Evolutionary conservation across 2,329 filamentous ascomycete genomes (phyloP), one percentile per base, ranked within the genome.

Genomic region (Venturia oleaginea): DNA sequence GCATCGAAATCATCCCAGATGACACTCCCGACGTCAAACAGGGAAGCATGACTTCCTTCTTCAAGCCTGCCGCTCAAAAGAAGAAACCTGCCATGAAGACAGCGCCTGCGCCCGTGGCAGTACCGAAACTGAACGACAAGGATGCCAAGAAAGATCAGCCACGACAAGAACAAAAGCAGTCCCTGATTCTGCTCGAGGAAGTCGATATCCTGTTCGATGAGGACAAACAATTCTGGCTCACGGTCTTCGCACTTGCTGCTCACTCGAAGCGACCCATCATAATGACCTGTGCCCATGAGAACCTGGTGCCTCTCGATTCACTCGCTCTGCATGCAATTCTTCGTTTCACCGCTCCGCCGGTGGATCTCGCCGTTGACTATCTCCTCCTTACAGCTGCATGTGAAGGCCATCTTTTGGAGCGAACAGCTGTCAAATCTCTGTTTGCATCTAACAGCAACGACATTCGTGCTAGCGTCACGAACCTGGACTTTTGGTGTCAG

Each of bases 401-500:
- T 65, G 94, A 99, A 76, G 94, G 94, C 0, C 94, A 99, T 74
- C 77, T 90, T 0, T 77, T 99, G 15, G 76, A 81, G 46, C 83
- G 91, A 48, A 74, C 83, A 32, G 85, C 90, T 0, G 82, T 96
- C 0, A 80, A 82, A 62, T 78, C 83, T 7, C 81, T 99, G 2
- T 96, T 92, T 71, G 79, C 82, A 63, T 84, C 85, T 17, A 88
- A 89, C 63, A 74, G 81, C 2, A 76, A 82, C 34, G 94, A 99
- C 72, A 77, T 99, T 15, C 86, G 94, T 64, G 91, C 88, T 27
- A 87, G 88, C 2, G 85, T 99, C 60, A 86, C 83, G 64, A 92
- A 97, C 67, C 82, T 99, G 34, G 88, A 96, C 72, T 94, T 95
- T 72, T 99, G 93, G 93, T 99, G 95, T 73, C 94, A 99, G 73